phyloP scores from a whole-genome alignment of 1,284 basidiomycete genomes.

The Tilletia indica region DNA sequence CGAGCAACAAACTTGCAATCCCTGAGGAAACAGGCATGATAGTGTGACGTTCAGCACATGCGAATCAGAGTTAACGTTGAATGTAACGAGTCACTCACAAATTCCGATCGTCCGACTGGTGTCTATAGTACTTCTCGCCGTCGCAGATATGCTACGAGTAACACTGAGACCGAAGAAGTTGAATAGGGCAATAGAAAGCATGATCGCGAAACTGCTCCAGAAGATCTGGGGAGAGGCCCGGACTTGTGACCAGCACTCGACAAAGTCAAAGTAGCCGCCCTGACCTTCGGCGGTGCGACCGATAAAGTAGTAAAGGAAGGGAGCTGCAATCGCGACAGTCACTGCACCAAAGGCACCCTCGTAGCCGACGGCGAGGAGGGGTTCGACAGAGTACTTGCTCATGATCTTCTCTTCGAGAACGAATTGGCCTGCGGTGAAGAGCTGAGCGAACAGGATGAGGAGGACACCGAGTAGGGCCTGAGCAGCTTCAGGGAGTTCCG shows the following conservation, averaged over 20 bases:
- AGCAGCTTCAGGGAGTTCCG: conserved; percentile 39
- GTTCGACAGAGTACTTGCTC: conserved; percentile 78
- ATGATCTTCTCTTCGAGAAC: conserved; percentile 87
- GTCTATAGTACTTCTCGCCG: conserved; percentile 69
- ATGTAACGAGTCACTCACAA: conserved; percentile 51
- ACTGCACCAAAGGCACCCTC: conserved; percentile 88
- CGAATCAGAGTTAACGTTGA: background rate
- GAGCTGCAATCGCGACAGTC: conserved; percentile 73
- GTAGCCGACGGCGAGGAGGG: conserved; percentile 87
- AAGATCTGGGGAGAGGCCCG: conserved; percentile 74
- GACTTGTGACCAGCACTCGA: conserved; percentile 86
- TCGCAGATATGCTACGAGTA: conserved; percentile 62
- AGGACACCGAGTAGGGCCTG: conserved; percentile 66
- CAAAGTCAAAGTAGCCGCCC: conserved; percentile 86
- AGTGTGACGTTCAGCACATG: background rate
- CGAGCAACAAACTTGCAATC: conserved; percentile 39
- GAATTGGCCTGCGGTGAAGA: conserved; percentile 88
- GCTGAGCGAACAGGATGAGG: conserved; percentile 91
- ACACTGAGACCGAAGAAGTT: conserved; percentile 94
- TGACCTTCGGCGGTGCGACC: conserved; percentile 61
- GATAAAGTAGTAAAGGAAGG: conserved; percentile 65
- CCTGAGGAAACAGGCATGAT: conserved; percentile 5
- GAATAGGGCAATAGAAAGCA: conserved; percentile 74
- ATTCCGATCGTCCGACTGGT: conserved; percentile 92
- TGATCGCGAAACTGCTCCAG: conserved; percentile 68